Conservation (phyloP, 2,329 filamentous ascomycete species). For the Thermoascus crustaceus region DNA sequence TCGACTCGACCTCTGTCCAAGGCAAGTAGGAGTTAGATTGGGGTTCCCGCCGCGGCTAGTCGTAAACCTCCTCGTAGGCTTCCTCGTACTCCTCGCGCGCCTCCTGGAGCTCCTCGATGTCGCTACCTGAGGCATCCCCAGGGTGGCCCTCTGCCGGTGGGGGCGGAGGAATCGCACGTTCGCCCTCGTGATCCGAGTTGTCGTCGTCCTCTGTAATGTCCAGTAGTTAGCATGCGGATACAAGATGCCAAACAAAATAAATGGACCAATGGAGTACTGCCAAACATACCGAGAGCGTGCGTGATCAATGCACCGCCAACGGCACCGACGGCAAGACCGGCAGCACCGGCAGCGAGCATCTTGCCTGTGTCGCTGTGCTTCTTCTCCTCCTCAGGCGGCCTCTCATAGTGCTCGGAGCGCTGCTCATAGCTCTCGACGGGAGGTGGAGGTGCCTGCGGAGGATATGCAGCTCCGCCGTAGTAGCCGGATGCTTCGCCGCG, state of each 20-base stretch:
- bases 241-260: not conserved
- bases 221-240: not conserved
- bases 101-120: not conserved
- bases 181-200: not conserved
- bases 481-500: conserved; percentile 17
- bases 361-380: conserved; percentile 42
- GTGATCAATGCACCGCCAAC: conserved; percentile 51
- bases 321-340: conserved; percentile 49
- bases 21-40: too few relatives aligned
- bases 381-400: conserved; percentile 25
- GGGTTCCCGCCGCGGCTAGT: too few relatives aligned
- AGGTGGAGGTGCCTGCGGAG: conserved; percentile 12
- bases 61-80: not conserved
- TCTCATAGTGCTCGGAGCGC: too few relatives aligned
- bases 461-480: conserved; percentile 9
- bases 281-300: conserved; percentile 46
- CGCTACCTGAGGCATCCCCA: not conserved
- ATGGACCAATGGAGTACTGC: not conserved
- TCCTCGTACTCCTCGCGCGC: not conserved
- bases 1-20: too few relatives aligned
- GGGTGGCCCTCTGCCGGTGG: not conserved
- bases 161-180: not conserved
- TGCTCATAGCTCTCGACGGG: conserved; percentile 6
- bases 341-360: conserved; percentile 49
- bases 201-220: not conserved